Conservation (phyloP, 306 rosid genomes). For the Cucurbita moschata region DNA sequence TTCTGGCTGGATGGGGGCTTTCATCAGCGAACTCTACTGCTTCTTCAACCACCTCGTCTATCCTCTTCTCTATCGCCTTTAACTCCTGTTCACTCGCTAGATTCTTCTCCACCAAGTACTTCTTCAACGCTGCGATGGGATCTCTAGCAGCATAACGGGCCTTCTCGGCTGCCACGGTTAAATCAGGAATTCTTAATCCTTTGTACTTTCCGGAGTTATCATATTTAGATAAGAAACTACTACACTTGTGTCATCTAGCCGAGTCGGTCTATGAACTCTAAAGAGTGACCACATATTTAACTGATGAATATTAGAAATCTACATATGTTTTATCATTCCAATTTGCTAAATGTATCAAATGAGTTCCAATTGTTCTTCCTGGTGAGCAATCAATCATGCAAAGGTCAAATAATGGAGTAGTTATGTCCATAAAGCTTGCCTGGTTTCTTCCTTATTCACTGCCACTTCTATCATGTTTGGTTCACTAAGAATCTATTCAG, state of each 20-base stretch:
- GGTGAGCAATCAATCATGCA: neutral
- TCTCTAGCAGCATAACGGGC: constrained; percentile 83
- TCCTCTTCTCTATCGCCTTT: constrained; percentile 69
- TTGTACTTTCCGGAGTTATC: neutral
- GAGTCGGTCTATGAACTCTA: neutral
- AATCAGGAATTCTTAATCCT: neutral
- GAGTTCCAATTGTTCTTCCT: neutral
- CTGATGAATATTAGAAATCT: neutral
- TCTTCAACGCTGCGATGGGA: constrained; percentile 73
- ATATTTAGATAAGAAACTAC: neutral
- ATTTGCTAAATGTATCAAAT: neutral
- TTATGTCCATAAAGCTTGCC: neutral
- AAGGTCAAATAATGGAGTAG: neutral
- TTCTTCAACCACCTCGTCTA: constrained; percentile 61
- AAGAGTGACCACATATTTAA: neutral
- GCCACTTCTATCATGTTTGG: neutral
- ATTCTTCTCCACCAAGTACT: constrained; percentile 55
- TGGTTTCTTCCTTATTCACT: neutral
- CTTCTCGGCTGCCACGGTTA: constrained; percentile 67
- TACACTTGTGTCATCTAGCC: neutral
- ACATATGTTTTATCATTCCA: neutral
- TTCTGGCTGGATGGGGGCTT: constrained; percentile 69
- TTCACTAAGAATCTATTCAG: neutral
- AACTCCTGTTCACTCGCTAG: constrained; percentile 64
- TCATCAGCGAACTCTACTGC: constrained; percentile 84